Evolutionary conservation across 208 protist genomes (phyloP).

Genomic region (Trypanosoma congolense): DNA sequence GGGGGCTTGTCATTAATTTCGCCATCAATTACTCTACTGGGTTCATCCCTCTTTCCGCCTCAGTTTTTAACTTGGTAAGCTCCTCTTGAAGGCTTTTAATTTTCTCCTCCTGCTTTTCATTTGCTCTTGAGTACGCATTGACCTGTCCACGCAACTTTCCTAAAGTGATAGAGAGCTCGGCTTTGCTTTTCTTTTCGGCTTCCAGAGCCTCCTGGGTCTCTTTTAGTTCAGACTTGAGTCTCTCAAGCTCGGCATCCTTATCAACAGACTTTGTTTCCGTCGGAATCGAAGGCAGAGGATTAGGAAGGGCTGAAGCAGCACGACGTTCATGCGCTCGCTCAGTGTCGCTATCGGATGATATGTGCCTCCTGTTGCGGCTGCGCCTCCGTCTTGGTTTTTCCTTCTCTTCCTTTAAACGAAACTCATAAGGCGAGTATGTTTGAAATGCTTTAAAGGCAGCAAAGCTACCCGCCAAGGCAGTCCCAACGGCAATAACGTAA

Average conservation of each 20-base stretch:
- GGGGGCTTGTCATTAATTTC: too few species aligned
- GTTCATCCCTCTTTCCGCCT: neutral
- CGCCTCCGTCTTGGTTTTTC: constrained; percentile 4
- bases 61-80: constrained; percentile 22
- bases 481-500: constrained; percentile 68
- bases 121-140: constrained; percentile 38
- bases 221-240: constrained; percentile 45
- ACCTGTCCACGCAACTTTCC: constrained; percentile 58
- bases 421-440: constrained; percentile 74
- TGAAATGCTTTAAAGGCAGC: constrained; percentile 62
- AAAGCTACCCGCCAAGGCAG: constrained; percentile 39
- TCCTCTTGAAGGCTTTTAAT: constrained; percentile 42
- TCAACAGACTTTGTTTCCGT: neutral
- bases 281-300: constrained; percentile 17
- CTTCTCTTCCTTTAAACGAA: constrained; percentile 56
- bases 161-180: constrained; percentile 50
- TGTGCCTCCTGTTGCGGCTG: constrained; percentile 2
- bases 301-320: constrained; percentile 17
- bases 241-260: constrained; percentile 34
- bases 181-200: constrained; percentile 55
- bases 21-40: neutral
- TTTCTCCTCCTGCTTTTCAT: constrained; percentile 51
- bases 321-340: neutral
- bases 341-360: constrained; percentile 17
- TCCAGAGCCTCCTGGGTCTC: constrained; percentile 66